Evolutionary conservation across 2,329 filamentous ascomycete genomes (phyloP).

Genomic region (Cladosporium phlei): DNA sequence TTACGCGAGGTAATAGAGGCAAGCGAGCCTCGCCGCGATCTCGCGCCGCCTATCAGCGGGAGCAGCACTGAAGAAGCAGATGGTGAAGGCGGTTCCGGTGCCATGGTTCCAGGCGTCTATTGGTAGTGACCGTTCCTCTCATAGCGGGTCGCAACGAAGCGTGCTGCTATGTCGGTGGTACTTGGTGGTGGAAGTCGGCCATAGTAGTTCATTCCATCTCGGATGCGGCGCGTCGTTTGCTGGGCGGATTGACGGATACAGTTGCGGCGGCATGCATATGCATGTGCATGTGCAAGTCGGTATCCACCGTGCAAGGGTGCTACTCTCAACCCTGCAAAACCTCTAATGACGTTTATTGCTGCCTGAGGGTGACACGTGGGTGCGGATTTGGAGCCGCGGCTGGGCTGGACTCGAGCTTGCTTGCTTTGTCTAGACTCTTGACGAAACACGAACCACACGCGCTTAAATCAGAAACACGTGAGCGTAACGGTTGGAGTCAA

Average conservation of each 20-base stretch:
- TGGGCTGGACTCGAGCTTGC: too few relatives aligned
- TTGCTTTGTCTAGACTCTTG: too few relatives aligned
- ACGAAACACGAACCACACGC: too few relatives aligned
- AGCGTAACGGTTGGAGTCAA: too few relatives aligned
- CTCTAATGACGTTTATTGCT: background rate
- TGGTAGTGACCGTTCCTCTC: slow-evolving; percentile 5
- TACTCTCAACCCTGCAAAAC: too few relatives aligned
- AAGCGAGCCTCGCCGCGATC: slow-evolving; percentile 35
- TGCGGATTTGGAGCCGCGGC: too few relatives aligned
- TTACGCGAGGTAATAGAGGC: slow-evolving; percentile 35
- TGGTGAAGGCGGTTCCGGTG: slow-evolving; percentile 25
- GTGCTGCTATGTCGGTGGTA: background rate
- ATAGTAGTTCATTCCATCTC: background rate
- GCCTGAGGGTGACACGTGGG: too few relatives aligned
- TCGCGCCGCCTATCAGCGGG: slow-evolving; percentile 27
- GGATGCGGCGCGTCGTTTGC: slow-evolving; percentile 1
- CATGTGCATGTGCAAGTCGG: background rate
- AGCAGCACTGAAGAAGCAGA: slow-evolving; percentile 26
- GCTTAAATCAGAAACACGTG: too few relatives aligned
- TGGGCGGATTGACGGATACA: too few relatives aligned
- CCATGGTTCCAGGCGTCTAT: slow-evolving; percentile 19
- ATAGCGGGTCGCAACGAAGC: slow-evolving; percentile 15
- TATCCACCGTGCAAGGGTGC: too few relatives aligned
- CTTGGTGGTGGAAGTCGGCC: background rate
- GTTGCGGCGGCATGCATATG: slow-evolving; percentile 9